Evolutionary conservation across 768 basidiomycete genomes (phyloP), one percentile per base, ranked within the genome.

Genomic region (Amanita polypyramis): DNA sequence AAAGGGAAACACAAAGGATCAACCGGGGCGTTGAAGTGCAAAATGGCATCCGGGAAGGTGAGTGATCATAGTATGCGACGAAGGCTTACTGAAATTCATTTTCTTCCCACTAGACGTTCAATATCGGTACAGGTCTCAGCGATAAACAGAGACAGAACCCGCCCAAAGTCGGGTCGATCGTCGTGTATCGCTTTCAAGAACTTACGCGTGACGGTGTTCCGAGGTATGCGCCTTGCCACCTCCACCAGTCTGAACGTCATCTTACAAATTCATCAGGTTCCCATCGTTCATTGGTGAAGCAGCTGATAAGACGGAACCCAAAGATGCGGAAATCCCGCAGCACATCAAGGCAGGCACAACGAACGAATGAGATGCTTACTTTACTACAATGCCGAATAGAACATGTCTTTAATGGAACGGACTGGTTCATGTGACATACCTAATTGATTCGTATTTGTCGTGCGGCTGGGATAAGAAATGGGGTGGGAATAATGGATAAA

Each of bases 31-130:
- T 56, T 77, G 34, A 74, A 70, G 50, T 79, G 76, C 57, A 72
- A 70, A 56, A 80, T 80, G 78, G 73, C 64, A 42, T 77, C 76
- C 2, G 76, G 76, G 23, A 79, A 80, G 73, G 77, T 76, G 39
- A 6, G 60, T 54, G 10, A 21, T 19, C n/a, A n/a, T 45, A 3
- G 14, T 45, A 33, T 10, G 19, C 11, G 19, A 23, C 15, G 17
- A 3, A 27, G 21, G 9, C 7, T 14, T 5, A 5, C 12, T 4
- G 20, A 15, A 10, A 19, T 12, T 4, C 14, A 45, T 5, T 20
- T 10, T n/a, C 15, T 27, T 8, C 6, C 42, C 8, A 5, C 42
- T 14, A 79, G 77, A 69, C 61, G 2, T 80, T 80, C 63, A 76
- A 69, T 46, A 74, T 77, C 3, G 77, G 78, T 8, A 73, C 72